Base-by-base conservation (phyloP, 1,139 yeast species). In the Lipomyces yarrowii region DNA sequence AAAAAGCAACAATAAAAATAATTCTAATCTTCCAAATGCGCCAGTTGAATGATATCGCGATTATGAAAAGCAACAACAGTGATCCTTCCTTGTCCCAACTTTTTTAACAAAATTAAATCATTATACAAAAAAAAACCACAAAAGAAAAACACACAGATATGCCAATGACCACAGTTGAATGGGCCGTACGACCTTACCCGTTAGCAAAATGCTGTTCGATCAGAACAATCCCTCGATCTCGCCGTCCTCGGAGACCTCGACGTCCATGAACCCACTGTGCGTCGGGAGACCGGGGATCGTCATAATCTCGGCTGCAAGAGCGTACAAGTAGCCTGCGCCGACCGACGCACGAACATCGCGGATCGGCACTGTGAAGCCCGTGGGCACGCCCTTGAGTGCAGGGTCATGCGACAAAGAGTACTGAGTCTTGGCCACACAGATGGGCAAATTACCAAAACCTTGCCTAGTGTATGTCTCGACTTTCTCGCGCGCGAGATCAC, bases 221-320 rank as follows among this genome's bases (percentile, higher is more conserved):
- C 13, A 93, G 78, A 93, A 93, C 81, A 94, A 85, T 63, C 99
- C 99, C 73, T 91, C 96, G 74, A 94, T 93, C 76, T 93, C 96
- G 67, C 98, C 98, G 67, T 91, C 89, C 63, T 89, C 93, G 76
- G 90, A 89, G 70, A 94, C 96, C 79, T 94, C 98, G 67, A 94
- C 96, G 77, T 93, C 90, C 96, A 93, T 91, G 82, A 91, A 94
- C 56, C 98, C 98, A 80, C 96, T 89, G 76, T 91, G 94, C 33
- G 98, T 94, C 68, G 98, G 97, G 77, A 94, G 84, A 69, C 99
- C 99, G 37, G 99, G 99, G 73, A 94, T 93, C 63, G 99, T 94
- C 86, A 90, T 96, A 76, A 94, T 93, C 79, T 93, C 97, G 59
- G 97, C 98, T 15, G 98, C 98, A 74, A 94, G 85, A 6, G 98